A percentile compares a stretch with the other conserved stretches of the same genome.
phyloP scores from a whole-genome alignment of 805 yeast species.

The Candida loeiensis region DNA sequence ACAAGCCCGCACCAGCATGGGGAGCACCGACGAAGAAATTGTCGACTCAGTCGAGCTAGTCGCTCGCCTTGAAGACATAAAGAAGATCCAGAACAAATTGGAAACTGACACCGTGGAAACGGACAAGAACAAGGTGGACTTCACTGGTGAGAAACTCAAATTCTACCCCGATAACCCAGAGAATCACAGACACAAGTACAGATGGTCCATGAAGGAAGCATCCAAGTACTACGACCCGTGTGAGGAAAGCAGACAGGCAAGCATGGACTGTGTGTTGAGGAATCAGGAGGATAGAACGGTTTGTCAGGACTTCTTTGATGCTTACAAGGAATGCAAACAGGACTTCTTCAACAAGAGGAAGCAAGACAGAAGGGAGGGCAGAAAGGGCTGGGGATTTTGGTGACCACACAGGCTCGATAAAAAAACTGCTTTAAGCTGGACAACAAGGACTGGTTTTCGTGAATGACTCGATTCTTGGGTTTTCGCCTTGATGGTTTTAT shows the following conservation, averaged over 20 bases:
- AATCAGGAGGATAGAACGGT: constrained; percentile 64
- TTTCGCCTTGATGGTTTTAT: too few relatives aligned
- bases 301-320: constrained; percentile 79
- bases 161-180: constrained; percentile 90
- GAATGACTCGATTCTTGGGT: too few relatives aligned
- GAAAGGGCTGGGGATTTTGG: constrained; percentile 45
- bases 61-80: not conserved
- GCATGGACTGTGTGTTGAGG: constrained; percentile 75
- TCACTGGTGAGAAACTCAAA: constrained; percentile 56
- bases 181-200: constrained; percentile 59
- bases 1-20: not conserved
- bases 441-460: too few relatives aligned
- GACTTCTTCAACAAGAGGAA: constrained; percentile 36
- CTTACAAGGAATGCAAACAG: constrained; percentile 87
- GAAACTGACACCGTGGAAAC: constrained; percentile 25
- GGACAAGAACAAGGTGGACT: constrained; percentile 47
- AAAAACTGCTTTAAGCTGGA: too few relatives aligned
- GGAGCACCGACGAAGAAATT: not conserved
- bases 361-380: constrained; percentile 35
- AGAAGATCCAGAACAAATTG: constrained; percentile 1
- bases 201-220: constrained; percentile 72
- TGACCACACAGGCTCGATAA: constrained; percentile 11
- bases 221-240: constrained; percentile 92
- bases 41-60: constrained; percentile 2
- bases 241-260: constrained; percentile 82